Evolutionary conservation across 225 moss, liverwort and hornwort genomes (phyloP), one percentile per base, ranked within the genome.

Genomic region (Sphagnum contortum): DNA sequence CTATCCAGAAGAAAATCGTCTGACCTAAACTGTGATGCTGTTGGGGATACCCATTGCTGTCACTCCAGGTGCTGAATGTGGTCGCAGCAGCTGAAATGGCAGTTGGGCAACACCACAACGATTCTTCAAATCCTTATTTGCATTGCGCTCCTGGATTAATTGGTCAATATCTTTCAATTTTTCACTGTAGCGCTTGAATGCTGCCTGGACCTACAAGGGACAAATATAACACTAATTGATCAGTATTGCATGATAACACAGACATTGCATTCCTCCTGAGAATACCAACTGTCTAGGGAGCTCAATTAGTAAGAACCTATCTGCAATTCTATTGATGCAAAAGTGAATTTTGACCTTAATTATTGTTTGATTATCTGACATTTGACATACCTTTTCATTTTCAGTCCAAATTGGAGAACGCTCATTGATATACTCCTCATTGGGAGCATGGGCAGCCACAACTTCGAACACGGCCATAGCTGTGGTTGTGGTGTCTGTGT

Each of bases 391-490:
- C 77, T 56, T 4, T 46, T 66, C 64, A 44, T 12, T 74, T 0
- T 64, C 77, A 0, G 81, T 81, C 81, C 81, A 81, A 52, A 58
- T 74, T 10, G 60, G 13, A n/a, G 9, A 0, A 8, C 81, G 71
- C 71, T 81, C 50, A 10, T 0, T 9, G 48, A 81, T 72, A 5
- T 77, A 81, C 53, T 77, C 57, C 60, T 81, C 81, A 3, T 81
- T 74, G 2, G 74, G 77, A 0, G 81, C 77, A 29, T 81, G 81
- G 58, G 8, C n/a, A 2, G 87, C 74, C 48, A 92, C 62, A 5
- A 92, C 59, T 69, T 92, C 80, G 52, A 89, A 67, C 48, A 81
- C 64, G 3, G 83, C 48, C 85, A 92, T 81, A 1, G 78, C 67
- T 0, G 72, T 68, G 12, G 78, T 78, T n/a, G 87, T 69, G 12